Base-by-base conservation (phyloP, 176 grass and related monocot genomes). In the Cymbopogon citratus region DNA sequence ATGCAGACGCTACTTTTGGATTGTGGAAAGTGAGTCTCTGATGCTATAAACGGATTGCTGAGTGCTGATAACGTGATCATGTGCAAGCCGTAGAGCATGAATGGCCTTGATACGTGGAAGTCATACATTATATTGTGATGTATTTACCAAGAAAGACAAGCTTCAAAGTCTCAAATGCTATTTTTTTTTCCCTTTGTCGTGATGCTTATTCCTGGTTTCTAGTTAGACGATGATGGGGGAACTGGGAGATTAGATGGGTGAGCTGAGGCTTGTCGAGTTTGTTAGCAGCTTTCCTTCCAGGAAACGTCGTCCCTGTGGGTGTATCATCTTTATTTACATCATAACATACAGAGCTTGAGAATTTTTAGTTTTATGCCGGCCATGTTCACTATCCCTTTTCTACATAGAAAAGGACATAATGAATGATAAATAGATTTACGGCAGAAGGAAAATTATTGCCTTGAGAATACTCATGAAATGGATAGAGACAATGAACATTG, bases 61-160 rank as follows among this genome's bases (percentile, higher is more conserved):
- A 21, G 57, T 85, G 40, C 38, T 19, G 38, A 62, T 13, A 35
- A 81, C 13, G 52, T 86, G 83, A 74, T 78, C 84, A 59, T 26
- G 16, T 35, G 39, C 69, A 82, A 68, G 19, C 79, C 67, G 9
- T 78, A 82, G 38, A 68, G 18, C 60, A 68, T 23, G 48, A 74
- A 83, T 86, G 82, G 61, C 72, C 78, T 89, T 82, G 79, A 61
- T 41, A 82, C 12, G 67, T 90, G 74, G 59, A 74, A 83, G 38
- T 23, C 1, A 57, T 34, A 68, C 24, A 0, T 7, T 67, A 59
- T 15, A 38, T 2, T 60, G 59, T 73, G 27, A 78, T 38, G 26
- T 66, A 21, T 87, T 59, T 19, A 31, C 21, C 13, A 41, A 33
- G 25, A 54, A 66, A 52, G 5, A 44, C 7, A 48, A 68, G 0